Evolutionary conservation across 2,329 filamentous ascomycete species (phyloP).

Genomic region (Conoideocrella luteorostrata): DNA sequence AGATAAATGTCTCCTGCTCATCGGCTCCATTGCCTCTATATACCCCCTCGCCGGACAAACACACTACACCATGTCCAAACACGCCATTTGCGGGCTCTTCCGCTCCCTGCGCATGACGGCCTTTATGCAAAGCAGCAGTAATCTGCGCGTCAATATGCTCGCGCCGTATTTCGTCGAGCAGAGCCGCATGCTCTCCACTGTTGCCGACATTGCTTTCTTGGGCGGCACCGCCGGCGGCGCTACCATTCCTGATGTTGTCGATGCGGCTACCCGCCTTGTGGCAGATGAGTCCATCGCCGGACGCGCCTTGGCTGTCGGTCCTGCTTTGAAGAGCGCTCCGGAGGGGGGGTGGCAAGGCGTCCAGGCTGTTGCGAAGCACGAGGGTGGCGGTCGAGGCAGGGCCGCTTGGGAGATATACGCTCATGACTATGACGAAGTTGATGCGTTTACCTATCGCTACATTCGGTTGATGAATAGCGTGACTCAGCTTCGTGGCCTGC

Average conservation of each 20-base stretch:
- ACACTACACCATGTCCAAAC: slow-evolving; percentile 58
- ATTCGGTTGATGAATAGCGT: slow-evolving; percentile 44
- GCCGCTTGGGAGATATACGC: slow-evolving; percentile 57
- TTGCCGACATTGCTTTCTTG: slow-evolving; percentile 41
- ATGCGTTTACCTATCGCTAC: slow-evolving; percentile 48
- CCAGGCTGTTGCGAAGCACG: slow-evolving; percentile 22
- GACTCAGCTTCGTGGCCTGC: background rate
- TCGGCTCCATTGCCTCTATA: slow-evolving; percentile 56
- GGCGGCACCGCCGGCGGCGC: slow-evolving; percentile 47
- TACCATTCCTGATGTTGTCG: slow-evolving; percentile 52
- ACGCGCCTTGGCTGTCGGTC: slow-evolving; percentile 50
- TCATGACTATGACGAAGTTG: slow-evolving; percentile 50
- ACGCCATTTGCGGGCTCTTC: slow-evolving; percentile 60
- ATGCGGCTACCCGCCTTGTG: slow-evolving; percentile 55
- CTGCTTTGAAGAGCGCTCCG: slow-evolving; percentile 34
- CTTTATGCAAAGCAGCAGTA: slow-evolving; percentile 22
- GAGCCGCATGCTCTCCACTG: slow-evolving; percentile 44
- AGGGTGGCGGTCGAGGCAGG: slow-evolving; percentile 32
- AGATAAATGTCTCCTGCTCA: slow-evolving; percentile 55
- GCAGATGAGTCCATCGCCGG: slow-evolving; percentile 52
- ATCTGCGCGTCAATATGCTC: slow-evolving; percentile 59
- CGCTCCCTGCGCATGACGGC: slow-evolving; percentile 48
- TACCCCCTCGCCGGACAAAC: slow-evolving; percentile 35
- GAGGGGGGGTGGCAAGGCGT: slow-evolving; percentile 24
- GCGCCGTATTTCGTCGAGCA: slow-evolving; percentile 61